Percentiles rank a stretch among this genome's conserved stretches.
These are phyloP conservation scores for Fragilariopsis cylindrus DNA, from an alignment of 108 stramenopile genomes.

Conservation along the genomic window DNA sequence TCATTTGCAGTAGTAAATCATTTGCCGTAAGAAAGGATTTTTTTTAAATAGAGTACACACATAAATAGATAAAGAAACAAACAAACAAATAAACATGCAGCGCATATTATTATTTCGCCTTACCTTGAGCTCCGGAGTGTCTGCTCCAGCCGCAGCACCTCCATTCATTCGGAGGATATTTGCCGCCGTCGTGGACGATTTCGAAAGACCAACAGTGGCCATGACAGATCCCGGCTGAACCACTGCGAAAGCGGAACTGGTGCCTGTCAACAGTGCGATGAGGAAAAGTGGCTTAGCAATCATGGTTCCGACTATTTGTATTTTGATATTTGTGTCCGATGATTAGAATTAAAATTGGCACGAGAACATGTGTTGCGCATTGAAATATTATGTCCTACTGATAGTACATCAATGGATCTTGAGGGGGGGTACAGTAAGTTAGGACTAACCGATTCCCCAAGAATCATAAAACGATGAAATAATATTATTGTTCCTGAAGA, in stretches of 20 bases:
- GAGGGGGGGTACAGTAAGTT: too few relatives aligned
- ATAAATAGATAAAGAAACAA: neutral
- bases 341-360: too few relatives aligned
- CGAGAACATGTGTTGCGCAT: too few relatives aligned
- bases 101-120: neutral
- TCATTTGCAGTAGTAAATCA: neutral
- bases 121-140: constrained; percentile 54
- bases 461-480: too few relatives aligned
- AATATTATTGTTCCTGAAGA: too few relatives aligned
- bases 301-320: constrained; percentile 13
- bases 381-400: too few relatives aligned
- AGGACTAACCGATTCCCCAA: too few relatives aligned
- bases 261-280: constrained; percentile 33
- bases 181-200: neutral
- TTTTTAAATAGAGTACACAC: neutral
- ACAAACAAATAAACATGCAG: neutral
- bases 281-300: constrained; percentile 28
- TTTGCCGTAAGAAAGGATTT: neutral
- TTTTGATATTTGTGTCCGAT: too few relatives aligned
- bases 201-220: neutral
- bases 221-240: constrained; percentile 26
- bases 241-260: constrained; percentile 47
- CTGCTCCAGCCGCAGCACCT: constrained; percentile 36
- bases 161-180: constrained; percentile 56
- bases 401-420: too few relatives aligned